phyloP scores from a whole-genome alignment of 257 asterid genomes.

The Solanum corneliomulleri region DNA sequence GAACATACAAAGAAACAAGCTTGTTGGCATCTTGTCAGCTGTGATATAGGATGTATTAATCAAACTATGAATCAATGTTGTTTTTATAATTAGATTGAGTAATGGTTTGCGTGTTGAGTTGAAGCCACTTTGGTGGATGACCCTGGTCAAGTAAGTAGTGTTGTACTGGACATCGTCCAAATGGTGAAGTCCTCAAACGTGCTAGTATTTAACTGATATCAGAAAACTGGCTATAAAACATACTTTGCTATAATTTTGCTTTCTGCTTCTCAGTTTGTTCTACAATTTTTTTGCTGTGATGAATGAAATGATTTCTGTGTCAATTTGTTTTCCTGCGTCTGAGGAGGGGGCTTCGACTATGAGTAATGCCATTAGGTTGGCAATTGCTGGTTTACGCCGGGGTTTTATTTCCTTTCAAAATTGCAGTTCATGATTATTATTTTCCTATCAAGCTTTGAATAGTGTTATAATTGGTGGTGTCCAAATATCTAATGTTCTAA shows the following conservation, averaged over 20 bases:
- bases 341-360: neutral
- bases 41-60: neutral
- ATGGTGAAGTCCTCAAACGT: neutral
- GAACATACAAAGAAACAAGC: neutral
- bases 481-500: neutral
- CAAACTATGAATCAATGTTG: neutral
- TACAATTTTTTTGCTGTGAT: neutral
- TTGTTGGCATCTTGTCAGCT: neutral
- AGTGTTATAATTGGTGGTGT: too few relatives aligned
- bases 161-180: neutral
- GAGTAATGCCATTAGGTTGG: neutral
- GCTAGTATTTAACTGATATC: neutral
- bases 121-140: neutral
- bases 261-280: neutral
- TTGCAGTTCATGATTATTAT: neutral
- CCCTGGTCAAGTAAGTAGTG: neutral
- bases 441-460: neutral
- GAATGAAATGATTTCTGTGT: neutral
- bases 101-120: neutral
- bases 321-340: neutral
- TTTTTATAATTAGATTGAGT: neutral
- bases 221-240: neutral
- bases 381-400: neutral
- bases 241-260: neutral
- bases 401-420: neutral